A percentile compares a stretch with the other conserved stretches of the same genome.
Conservation (phyloP, 441 rosid genomes). For the Pelargonium australe region DNA sequence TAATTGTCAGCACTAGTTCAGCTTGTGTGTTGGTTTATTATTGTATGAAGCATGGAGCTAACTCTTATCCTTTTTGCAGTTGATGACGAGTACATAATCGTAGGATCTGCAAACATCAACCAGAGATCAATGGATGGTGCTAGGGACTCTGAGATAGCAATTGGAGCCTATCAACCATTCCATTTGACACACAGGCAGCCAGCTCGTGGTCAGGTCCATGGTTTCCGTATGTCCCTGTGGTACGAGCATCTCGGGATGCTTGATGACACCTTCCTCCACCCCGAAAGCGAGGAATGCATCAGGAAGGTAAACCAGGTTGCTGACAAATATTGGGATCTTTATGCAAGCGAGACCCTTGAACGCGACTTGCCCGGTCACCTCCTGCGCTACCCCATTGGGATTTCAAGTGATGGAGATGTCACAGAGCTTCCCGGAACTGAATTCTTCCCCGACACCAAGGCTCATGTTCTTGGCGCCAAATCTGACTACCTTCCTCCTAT, state of each 20-base stretch:
- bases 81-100: conserved; percentile 60
- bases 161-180: conserved; percentile 58
- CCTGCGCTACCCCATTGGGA: conserved; percentile 46
- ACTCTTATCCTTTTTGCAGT: too few species aligned
- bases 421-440: conserved; percentile 23
- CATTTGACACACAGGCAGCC: conserved; percentile 20
- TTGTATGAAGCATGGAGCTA: too few species aligned
- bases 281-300: conserved; percentile 37
- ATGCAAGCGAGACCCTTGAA: conserved; percentile 10
- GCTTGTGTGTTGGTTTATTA: too few species aligned
- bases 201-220: conserved; percentile 37
- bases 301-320: conserved; percentile 26
- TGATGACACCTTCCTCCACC: conserved; percentile 9
- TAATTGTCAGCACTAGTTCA: too few species aligned
- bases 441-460: conserved; percentile 53
- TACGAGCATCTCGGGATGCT: conserved; percentile 32
- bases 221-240: conserved; percentile 53
- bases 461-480: conserved; percentile 38
- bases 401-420: conserved; percentile 30
- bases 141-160: conserved; percentile 57
- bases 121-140: conserved; percentile 69
- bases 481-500: conserved; percentile 30
- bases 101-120: conserved; percentile 69
- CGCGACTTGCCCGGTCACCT: conserved; percentile 37
- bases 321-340: conserved; percentile 31